Base-by-base conservation (phyloP, 805 yeast species). In the Peterozyma toletana region DNA sequence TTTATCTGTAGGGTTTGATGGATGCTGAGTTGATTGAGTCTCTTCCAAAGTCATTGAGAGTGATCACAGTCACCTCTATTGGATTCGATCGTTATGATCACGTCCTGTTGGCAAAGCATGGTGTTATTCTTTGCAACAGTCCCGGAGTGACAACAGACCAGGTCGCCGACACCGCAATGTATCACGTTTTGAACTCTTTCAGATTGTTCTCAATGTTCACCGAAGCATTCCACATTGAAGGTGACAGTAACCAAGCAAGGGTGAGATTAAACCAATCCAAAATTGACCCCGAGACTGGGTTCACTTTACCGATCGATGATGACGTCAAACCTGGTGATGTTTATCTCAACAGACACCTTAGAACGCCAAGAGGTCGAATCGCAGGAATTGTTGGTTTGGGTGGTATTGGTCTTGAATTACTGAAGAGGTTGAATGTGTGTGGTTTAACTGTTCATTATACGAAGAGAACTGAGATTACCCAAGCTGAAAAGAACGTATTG, bases 121-220 rank as follows among this genome's bases (percentile, higher is more conserved):
- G 71, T 11, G 75, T 86, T 27, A 53, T 63, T 7, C 66, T 86
- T 47, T 76, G 85, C 47, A 82, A 86, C 54, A 80, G 79, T 44
- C 75, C 86, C 47, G 63, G 73, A 10, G 64, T 68, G 35, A 78
- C 83, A 0, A 77, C 85, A 1, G 76, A 69, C 35, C 82, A 84
- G 13, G 95, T 86, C 27, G 85, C 90, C 3, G 95, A 86, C 49
- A 63, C 80, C 46, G 91, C 82, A 3, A 62, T 83, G 38, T 72
- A 65, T 53, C 68, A 80, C 50, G 64, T 84, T 0, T 57, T 85
- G 45, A 70, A 78, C 34, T 71, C 78, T 17, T 82, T 81, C 64
- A 69, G 93, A 50, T 70, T 71, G 58, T 76, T 77, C 46, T 58
- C 70, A 1, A 59, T 70, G 38, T 75, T 76, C 56, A 76, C 74